Evolutionary conservation across 176 grass and related monocot species (phyloP), one percentile per base, ranked within the genome.

Genomic region (Musa schizocarpa): DNA sequence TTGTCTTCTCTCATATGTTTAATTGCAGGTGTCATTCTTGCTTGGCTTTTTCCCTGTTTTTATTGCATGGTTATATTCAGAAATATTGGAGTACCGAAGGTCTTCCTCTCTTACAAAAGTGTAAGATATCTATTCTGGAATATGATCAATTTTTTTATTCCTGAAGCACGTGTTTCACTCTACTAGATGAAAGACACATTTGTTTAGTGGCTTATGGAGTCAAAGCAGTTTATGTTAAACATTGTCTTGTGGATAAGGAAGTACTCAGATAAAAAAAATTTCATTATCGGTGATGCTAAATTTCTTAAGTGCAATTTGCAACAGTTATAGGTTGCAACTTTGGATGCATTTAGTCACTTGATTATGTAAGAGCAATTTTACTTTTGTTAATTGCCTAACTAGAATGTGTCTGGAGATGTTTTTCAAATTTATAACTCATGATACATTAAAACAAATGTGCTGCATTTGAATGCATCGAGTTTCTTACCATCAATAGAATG

Each of bases 31-130:
- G 51, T 82, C 81, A 21, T 76, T 82, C 61, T 77, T 82, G 22
- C 22, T 82, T 50, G 68, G 66, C 55, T 77, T 76, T 21, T 24
- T 50, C 49, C 65, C 25, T 29, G 63, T 82, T 61, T 53, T 82
- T 52, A 63, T 72, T 71, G 54, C 74, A 66, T 82, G 81, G 81
- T n/a, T 76, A 77, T 82, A 77, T 63, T 63, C 81, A 20, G 81
- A 82, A 64, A 19, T 82, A 63, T 54, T 82, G 55, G 74, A 68
- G 68, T 68, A 63, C 43, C 76, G 20, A 14, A 72, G 62, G 69
- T 77, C 81, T 50, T 71, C 58, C 23, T 77, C 81, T 53, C 54
- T 1, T 17, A 63, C 74, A 13, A 82, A 82, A 82, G 74, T 72
- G 79, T 81, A 81, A 71, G 77, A 58, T 59, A 11, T 54, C 53